Evolutionary conservation across 495 filamentous ascomycete genomes (phyloP).

Genomic region (Haplographium delicatum): DNA sequence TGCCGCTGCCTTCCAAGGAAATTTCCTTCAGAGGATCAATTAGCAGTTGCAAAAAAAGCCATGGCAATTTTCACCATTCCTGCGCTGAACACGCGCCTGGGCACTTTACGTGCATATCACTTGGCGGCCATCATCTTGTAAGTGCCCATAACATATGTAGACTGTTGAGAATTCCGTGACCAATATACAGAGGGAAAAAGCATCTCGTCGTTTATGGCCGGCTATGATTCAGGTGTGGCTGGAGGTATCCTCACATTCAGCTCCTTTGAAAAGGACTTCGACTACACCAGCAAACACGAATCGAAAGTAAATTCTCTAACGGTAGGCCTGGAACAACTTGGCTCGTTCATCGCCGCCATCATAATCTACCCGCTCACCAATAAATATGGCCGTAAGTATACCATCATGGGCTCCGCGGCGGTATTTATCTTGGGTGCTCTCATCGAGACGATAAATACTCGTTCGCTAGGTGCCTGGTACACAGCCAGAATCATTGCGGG

Average conservation of each 20-base stretch:
- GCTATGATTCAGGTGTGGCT: no score
- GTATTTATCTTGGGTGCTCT: slow-evolving; percentile 32
- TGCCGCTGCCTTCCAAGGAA: no score
- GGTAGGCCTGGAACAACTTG: slow-evolving; percentile 21
- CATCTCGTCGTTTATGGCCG: no score
- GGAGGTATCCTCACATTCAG: slow-evolving; percentile 28
- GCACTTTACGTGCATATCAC: no score
- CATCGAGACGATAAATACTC: slow-evolving; percentile 37
- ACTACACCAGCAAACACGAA: slow-evolving; percentile 22
- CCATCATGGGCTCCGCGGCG: slow-evolving; percentile 29
- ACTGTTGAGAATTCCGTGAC: no score
- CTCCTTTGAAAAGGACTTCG: slow-evolving; percentile 38
- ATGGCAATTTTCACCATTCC: no score
- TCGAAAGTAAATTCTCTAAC: slow-evolving; percentile 20
- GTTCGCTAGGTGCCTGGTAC: slow-evolving; percentile 33
- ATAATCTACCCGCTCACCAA: slow-evolving; percentile 34
- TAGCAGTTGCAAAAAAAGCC: no score
- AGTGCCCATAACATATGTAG: no score
- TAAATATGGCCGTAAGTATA: slow-evolving; percentile 29
- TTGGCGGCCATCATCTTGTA: no score
- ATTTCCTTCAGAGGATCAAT: no score
- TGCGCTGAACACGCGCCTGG: no score
- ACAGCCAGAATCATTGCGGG: slow-evolving; percentile 42
- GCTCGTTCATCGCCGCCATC: slow-evolving; percentile 34
- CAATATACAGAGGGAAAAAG: no score